These are phyloP conservation scores for Phytophthora kernoviae DNA, from an alignment of 352 stramenopile species.

Conservation along the genomic window DNA sequence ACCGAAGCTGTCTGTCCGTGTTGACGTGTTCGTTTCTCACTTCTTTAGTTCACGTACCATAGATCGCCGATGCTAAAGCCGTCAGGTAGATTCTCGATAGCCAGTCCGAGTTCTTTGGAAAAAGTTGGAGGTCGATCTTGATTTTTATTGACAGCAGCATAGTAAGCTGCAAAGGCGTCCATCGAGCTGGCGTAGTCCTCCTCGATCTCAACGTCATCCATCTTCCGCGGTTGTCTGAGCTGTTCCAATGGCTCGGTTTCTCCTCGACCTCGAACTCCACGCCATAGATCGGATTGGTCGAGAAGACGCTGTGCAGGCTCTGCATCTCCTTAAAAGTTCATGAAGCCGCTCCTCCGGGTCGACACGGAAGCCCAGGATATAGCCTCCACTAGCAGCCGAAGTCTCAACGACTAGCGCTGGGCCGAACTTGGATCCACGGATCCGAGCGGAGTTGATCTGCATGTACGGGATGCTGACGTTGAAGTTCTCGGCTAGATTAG, in stretches of 20 bases:
- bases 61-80: conserved; percentile 73
- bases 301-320: conserved; percentile 84
- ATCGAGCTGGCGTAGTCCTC: conserved; percentile 84
- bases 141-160: conserved; percentile 86
- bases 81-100: conserved; percentile 84
- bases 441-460: conserved; percentile 88
- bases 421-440: conserved; percentile 92
- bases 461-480: conserved; percentile 96
- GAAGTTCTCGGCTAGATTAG: conserved; percentile 94
- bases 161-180: conserved; percentile 91
- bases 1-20: too few relatives aligned
- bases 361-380: conserved; percentile 92
- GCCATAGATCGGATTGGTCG: conserved; percentile 88
- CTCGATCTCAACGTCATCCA: conserved; percentile 91
- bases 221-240: conserved; percentile 71
- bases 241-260: conserved; percentile 60
- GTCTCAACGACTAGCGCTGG: conserved; percentile 92
- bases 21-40: not conserved
- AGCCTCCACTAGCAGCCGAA: conserved; percentile 73
- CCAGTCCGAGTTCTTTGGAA: conserved; percentile 82
- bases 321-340: conserved; percentile 86
- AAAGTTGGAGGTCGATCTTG: conserved; percentile 74
- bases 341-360: conserved; percentile 87
- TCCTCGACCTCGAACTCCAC: conserved; percentile 89
- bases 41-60: conserved; percentile 64